Evolutionary conservation across 305 asterid species (phyloP).

Genomic region (Solanum hybrid): DNA sequence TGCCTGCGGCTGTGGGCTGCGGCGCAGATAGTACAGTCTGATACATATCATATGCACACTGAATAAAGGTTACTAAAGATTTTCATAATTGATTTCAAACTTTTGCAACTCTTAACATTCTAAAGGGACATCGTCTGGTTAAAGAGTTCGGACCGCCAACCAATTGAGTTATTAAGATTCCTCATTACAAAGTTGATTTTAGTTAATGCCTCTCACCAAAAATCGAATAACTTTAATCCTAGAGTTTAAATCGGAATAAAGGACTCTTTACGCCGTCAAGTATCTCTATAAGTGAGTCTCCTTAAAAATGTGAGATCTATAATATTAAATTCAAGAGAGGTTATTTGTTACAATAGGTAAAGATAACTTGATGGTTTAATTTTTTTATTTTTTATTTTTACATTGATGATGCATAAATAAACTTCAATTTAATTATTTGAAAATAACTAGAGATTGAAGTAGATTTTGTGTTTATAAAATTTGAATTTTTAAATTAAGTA

Average conservation of each 20-base stretch:
- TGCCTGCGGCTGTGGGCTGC: background rate
- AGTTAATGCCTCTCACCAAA: background rate
- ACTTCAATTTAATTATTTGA: background rate
- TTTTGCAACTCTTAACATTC: background rate
- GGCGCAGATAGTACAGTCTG: background rate
- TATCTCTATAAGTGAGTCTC: background rate
- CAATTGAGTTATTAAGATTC: background rate
- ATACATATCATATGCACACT: background rate
- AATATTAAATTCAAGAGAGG: background rate
- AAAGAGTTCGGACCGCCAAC: accelerated
- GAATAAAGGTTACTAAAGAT: background rate
- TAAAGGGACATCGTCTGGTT: background rate
- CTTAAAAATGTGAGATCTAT: background rate
- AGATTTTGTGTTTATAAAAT: background rate
- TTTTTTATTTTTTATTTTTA: background rate
- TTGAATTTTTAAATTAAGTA: background rate
- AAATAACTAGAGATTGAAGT: background rate
- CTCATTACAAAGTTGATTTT: background rate
- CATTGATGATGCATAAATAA: background rate
- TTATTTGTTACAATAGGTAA: background rate
- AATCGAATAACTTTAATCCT: background rate
- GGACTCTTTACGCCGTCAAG: background rate
- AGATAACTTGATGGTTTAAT: background rate
- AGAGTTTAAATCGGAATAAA: background rate
- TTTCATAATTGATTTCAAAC: background rate